Evolutionary conservation across 2,329 filamentous ascomycete genomes (phyloP), one percentile per base, ranked within the genome.

Genomic region (Orbilia quercus): DNA sequence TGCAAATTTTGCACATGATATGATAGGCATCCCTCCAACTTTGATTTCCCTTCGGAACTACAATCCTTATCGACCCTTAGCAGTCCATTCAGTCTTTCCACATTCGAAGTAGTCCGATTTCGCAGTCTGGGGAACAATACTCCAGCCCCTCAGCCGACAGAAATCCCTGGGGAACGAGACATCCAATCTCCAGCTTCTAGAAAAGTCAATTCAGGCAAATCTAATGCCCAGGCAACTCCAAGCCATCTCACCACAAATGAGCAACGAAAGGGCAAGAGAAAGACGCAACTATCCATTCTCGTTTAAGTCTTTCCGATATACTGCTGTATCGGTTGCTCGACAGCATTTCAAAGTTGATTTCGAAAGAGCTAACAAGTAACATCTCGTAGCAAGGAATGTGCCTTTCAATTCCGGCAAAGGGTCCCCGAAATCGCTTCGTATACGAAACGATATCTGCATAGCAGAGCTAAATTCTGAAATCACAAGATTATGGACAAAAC

Each of bases 271-370:
- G 14, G 50, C 42, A 34, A 45, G 22, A 55, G 42, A 38, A 54
- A 16, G 28, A 69, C 48, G 62, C 57, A 67, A 48, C 53, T 55
- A 42, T 48, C 28, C 34, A 28, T 38, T 22, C 23, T 60, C 42
- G 53, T 45, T 72, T 45, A 53, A 72, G 67, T 72, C 67, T 65
- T 72, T 72, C 67, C 67, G 67, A 72, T 64, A 72, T 72, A 72
- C 45, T 63, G 50, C 66, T 72, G 20, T 40, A 64, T 72, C 53
- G 42, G 66, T 59, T 57, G 6, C 28, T 23, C 40, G 28, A 66
- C 23, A 54, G 7, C 25, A 14, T 11, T 34, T 40, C 28, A 22
- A 20, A 36, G 14, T 34, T 14, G 25, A 6, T 40, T 14, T n/a
- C n/a, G n/a, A n/a, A 6, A 40, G 22, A 18, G n/a, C 9, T 25